A percentile compares a stretch with the other conserved stretches of the same genome.
Conservation (phyloP, 805 yeast species). For the Kregervanrija delftensis region DNA sequence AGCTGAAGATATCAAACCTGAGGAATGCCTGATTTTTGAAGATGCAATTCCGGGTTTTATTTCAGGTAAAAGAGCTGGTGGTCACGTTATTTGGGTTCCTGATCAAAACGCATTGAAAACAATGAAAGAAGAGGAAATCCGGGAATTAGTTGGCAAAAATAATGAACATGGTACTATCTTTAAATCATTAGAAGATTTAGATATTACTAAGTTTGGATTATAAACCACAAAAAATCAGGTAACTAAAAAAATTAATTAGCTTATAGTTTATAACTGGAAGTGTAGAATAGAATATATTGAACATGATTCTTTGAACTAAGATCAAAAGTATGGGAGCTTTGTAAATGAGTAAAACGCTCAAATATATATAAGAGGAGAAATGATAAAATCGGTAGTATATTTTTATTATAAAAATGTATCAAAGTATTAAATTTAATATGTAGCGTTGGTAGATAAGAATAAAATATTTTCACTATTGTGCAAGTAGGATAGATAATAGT, state of each 20-base stretch:
- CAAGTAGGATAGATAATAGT: slow-evolving; percentile 22
- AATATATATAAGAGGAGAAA: neutral
- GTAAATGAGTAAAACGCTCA: neutral
- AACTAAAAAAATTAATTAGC: too few species aligned
- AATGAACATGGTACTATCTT: slow-evolving; percentile 49
- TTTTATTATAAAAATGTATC: neutral
- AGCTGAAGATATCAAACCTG: slow-evolving; percentile 43
- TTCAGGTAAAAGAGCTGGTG: slow-evolving; percentile 77
- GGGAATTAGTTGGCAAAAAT: slow-evolving; percentile 34
- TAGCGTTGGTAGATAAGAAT: slow-evolving; percentile 66
- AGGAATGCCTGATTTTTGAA: slow-evolving; percentile 83
- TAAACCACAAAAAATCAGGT: slow-evolving; percentile 8
- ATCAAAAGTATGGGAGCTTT: neutral
- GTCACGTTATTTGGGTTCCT: slow-evolving; percentile 89
- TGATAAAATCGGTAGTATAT: neutral
- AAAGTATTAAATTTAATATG: too few species aligned
- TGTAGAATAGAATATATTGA: neutral
- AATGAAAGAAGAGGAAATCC: slow-evolving; percentile 42
- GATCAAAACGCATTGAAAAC: slow-evolving; percentile 60
- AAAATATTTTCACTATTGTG: slow-evolving; percentile 94
- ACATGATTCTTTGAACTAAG: too few species aligned
- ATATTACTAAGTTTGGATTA: slow-evolving; percentile 39
- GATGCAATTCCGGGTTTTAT: slow-evolving; percentile 89
- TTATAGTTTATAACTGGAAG: neutral
- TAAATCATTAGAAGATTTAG: slow-evolving; percentile 43